These are phyloP conservation scores for Acorus calamus DNA, from an alignment of 106 monocot genomes.

Conservation along the genomic window DNA sequence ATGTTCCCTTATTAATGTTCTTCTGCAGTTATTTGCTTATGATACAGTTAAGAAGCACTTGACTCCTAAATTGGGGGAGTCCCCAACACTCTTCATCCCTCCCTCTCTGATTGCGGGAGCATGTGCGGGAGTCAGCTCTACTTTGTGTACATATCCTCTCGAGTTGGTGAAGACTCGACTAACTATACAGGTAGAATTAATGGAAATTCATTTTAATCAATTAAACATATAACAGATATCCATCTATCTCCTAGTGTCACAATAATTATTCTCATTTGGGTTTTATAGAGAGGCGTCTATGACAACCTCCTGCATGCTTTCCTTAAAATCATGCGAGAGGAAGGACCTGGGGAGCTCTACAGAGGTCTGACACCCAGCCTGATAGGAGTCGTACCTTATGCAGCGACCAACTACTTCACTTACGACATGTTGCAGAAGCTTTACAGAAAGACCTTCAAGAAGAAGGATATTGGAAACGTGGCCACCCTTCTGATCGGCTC, in stretches of 20 bases:
- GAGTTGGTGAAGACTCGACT: constrained; percentile 87
- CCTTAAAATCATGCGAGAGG: constrained; percentile 70
- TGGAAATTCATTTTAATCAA: too few relatives aligned
- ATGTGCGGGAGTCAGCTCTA: constrained; percentile 85
- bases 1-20: background rate
- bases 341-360: constrained; percentile 86
- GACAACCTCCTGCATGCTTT: constrained; percentile 73
- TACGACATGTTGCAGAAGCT: constrained; percentile 73
- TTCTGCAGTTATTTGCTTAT: constrained; percentile 71
- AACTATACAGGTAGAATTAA: constrained; percentile 64
- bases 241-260: too few relatives aligned
- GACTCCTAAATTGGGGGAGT: constrained; percentile 46
- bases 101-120: constrained; percentile 82
- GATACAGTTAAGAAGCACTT: constrained; percentile 77
- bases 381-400: constrained; percentile 89
- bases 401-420: constrained; percentile 81
- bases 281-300: constrained; percentile 63
- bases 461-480: constrained; percentile 62
- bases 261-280: too few relatives aligned
- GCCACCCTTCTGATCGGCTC: constrained; percentile 84
- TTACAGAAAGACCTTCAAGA: constrained; percentile 52
- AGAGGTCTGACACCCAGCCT: constrained; percentile 85
- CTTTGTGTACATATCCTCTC: constrained; percentile 77
- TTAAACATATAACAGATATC: too few relatives aligned
- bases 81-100: constrained; percentile 48